These are phyloP conservation scores for Ophiocordyceps robertsii DNA, from an alignment of 2,329 filamentous ascomycete genomes.

Conservation along the genomic window DNA sequence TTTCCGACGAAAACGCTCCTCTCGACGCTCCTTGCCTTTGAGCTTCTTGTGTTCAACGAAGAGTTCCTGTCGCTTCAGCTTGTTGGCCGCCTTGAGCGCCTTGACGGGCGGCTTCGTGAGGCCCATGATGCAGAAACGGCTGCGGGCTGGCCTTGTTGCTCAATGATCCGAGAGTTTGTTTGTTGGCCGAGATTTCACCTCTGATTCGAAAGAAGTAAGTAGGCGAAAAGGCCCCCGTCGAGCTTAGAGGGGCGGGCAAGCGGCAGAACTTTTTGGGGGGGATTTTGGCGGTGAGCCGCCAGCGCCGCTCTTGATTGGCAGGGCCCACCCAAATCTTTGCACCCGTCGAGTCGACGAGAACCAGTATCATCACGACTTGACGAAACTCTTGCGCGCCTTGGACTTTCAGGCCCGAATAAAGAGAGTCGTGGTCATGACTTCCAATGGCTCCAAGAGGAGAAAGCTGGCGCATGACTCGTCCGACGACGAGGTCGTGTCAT, in stretches of 20 bases:
- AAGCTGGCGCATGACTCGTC: slow-evolving; percentile 40
- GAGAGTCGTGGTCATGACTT: slow-evolving; percentile 23
- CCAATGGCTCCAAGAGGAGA: slow-evolving; percentile 40
- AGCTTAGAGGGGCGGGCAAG: background rate
- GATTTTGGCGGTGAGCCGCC: slow-evolving; percentile 24
- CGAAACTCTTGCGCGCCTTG: too few relatives aligned
- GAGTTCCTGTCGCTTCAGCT: slow-evolving; percentile 63
- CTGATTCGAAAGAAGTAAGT: background rate
- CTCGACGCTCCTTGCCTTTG: slow-evolving; percentile 60
- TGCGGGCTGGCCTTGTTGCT: background rate
- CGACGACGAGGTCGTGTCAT: slow-evolving; percentile 27
- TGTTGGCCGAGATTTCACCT: background rate
- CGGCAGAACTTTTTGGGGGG: slow-evolving; percentile 21
- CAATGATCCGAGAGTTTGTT: background rate
- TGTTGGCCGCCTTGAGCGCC: slow-evolving; percentile 51
- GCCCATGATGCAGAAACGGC: slow-evolving; percentile 12
- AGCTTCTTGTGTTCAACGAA: slow-evolving; percentile 70
- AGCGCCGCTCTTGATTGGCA: slow-evolving; percentile 9
- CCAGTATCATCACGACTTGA: background rate
- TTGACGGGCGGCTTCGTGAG: slow-evolving; percentile 19
- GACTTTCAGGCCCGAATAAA: too few relatives aligned
- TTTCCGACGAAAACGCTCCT: slow-evolving; percentile 64
- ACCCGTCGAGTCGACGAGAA: background rate
- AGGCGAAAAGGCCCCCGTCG: too few relatives aligned
- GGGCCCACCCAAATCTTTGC: slow-evolving; percentile 3